Percentiles rank a stretch among this genome's conserved stretches.
Conservation (phyloP, 129 eudicot genomes). For the Artemisia tridentata region DNA sequence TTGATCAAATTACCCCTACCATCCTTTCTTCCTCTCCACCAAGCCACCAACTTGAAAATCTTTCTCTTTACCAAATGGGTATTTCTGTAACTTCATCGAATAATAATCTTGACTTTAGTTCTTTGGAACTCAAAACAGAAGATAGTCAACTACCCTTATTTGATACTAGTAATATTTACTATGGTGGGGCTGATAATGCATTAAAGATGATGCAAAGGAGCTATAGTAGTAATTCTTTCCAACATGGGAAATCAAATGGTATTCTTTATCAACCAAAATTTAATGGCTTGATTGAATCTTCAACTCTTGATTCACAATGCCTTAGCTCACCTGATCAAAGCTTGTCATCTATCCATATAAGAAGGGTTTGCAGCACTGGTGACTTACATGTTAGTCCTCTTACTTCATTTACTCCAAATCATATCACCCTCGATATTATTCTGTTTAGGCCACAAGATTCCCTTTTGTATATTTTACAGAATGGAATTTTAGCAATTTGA, state of each 20-base stretch:
- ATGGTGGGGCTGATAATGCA: conserved; percentile 41
- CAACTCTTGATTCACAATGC: conserved; percentile 34
- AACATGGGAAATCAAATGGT: conserved; percentile 36
- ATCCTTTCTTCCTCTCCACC: conserved; percentile 71
- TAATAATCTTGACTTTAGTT: conserved; percentile 28
- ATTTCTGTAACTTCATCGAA: conserved; percentile 36
- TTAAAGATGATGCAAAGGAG: conserved; percentile 81
- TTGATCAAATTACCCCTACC: conserved; percentile 51
- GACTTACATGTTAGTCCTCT: conserved; percentile 73
- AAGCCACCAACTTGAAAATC: conserved; percentile 59
- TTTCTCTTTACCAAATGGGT: conserved; percentile 54
- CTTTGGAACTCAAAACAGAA: conserved; percentile 63
- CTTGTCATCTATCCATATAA: conserved; percentile 56
- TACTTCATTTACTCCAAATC: conserved; percentile 10
- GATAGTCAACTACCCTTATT: conserved; percentile 44
- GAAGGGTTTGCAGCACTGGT: conserved; percentile 91
- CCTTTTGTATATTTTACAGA: background rate
- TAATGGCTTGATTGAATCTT: conserved; percentile 44
- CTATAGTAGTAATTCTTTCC: conserved; percentile 71
- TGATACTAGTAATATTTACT: conserved; percentile 23
- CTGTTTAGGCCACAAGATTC: conserved; percentile 17
- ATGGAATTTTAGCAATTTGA: conserved; percentile 8
- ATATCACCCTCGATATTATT: background rate
- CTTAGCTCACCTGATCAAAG: conserved; percentile 46
- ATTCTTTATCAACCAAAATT: conserved; percentile 52